A percentile compares a stretch with the other conserved stretches of the same genome.
These are phyloP conservation scores for Cardamine occulta DNA, from an alignment of 345 rosid species.

Conservation along the genomic window DNA sequence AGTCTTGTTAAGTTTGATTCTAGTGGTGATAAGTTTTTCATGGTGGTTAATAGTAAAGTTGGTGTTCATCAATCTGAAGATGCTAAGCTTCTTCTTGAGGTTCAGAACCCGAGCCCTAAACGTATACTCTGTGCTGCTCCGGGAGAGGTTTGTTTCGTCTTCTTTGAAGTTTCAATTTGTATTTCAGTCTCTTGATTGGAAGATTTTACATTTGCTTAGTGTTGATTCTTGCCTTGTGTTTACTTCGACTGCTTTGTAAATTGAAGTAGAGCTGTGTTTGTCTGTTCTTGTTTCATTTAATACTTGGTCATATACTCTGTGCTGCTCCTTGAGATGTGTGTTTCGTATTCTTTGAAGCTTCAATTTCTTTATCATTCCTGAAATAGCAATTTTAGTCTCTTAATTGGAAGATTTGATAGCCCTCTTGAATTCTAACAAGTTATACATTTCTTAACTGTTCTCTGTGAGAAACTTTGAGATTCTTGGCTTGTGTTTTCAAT, in stretches of 20 bases:
- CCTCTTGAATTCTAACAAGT: too few species aligned
- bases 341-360: conserved; percentile 9
- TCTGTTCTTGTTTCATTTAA: background rate
- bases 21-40: conserved; percentile 68
- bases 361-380: too few species aligned
- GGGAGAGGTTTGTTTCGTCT: conserved; percentile 60
- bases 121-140: conserved; percentile 81
- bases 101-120: conserved; percentile 56
- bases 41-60: conserved; percentile 64
- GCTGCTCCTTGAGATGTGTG: conserved; percentile 80
- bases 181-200: too few species aligned
- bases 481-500: background rate
- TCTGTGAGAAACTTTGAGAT: conserved; percentile 4
- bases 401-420: too few species aligned
- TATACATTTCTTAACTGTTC: background rate
- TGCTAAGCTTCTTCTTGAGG: conserved; percentile 70
- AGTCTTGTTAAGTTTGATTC: conserved; percentile 62
- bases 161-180: background rate
- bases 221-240: background rate
- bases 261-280: background rate
- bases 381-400: too few species aligned
- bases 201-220: background rate
- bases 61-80: conserved; percentile 87
- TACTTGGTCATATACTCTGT: conserved; percentile 53
- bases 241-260: background rate